Conservation (phyloP, 192 early-diverging fungal genomes). For the Podila verticillata region DNA sequence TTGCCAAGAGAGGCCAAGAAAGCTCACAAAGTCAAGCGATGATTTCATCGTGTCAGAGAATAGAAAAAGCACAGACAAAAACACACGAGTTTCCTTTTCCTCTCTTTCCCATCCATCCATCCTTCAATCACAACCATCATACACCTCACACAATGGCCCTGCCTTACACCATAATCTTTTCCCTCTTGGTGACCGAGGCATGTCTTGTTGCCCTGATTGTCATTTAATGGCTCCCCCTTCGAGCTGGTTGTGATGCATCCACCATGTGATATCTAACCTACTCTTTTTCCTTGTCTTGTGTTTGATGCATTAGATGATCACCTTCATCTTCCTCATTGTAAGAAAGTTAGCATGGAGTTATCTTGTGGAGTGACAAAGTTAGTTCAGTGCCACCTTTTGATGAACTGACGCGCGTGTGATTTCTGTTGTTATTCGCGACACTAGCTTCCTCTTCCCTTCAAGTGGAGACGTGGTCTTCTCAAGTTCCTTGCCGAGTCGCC, state of each 20-base stretch:
- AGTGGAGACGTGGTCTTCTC: slow-evolving; percentile 57
- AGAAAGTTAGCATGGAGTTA: not conserved
- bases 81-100: not conserved
- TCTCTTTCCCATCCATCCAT: not conserved
- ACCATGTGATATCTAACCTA: not conserved
- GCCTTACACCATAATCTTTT: slow-evolving; percentile 59
- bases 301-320: slow-evolving; percentile 33
- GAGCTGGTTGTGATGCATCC: not conserved
- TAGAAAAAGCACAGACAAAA: slow-evolving; percentile 8
- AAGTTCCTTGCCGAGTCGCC: slow-evolving; percentile 56
- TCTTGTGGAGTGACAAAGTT: not conserved
- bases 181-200: slow-evolving; percentile 55
- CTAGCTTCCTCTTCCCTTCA: slow-evolving; percentile 61
- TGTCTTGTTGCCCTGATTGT: slow-evolving; percentile 2
- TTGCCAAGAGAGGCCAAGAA: too few relatives aligned
- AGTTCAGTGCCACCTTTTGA: not conserved
- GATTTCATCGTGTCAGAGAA: not conserved
- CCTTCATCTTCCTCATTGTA: slow-evolving; percentile 53
- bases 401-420: not conserved
- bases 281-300: not conserved
- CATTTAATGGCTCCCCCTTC: not conserved
- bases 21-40: too few relatives aligned
- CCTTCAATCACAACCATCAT: not conserved
- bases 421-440: not conserved
- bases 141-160: slow-evolving; percentile 44